Percentiles rank a stretch among this genome's conserved stretches.
Conservation (phyloP, 2,329 filamentous ascomycete genomes). For the Penicillium sp. region DNA sequence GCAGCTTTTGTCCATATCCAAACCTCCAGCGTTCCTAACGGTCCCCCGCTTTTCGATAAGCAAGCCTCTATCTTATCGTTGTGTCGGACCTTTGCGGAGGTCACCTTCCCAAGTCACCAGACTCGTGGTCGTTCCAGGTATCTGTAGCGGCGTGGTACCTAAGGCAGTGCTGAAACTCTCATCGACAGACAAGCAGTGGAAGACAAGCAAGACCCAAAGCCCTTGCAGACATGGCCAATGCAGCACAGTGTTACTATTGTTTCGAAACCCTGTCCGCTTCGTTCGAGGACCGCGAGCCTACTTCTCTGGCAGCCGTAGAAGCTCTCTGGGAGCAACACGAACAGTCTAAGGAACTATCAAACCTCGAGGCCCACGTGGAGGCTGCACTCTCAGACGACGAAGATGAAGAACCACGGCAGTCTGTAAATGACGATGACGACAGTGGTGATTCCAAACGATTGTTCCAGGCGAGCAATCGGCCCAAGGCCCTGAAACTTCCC, state of each 20-base stretch:
- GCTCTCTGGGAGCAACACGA: conserved; percentile 66
- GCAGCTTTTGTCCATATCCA: not conserved
- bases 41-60: conserved; percentile 12
- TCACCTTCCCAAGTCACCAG: conserved; percentile 4
- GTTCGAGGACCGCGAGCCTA: conserved; percentile 70
- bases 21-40: not conserved
- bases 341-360: conserved; percentile 44
- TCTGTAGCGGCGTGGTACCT: conserved; percentile 10
- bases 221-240: conserved; percentile 71
- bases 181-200: not conserved
- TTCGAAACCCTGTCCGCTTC: conserved; percentile 83
- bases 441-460: conserved; percentile 23
- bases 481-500: conserved; percentile 34
- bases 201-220: not conserved
- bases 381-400: conserved; percentile 29
- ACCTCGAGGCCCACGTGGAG: conserved; percentile 29
- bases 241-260: conserved; percentile 87
- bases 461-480: conserved; percentile 16
- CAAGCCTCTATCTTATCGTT: conserved; percentile 22
- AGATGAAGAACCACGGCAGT: conserved; percentile 21
- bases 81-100: conserved; percentile 10
- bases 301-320: conserved; percentile 71
- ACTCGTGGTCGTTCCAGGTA: conserved; percentile 9
- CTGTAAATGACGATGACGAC: conserved; percentile 36
- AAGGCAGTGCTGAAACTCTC: conserved; percentile 1